Evolutionary conservation across 2,329 filamentous ascomycete species (phyloP), one percentile per base, ranked within the genome.

Genomic region (Fusarium nelsonii): DNA sequence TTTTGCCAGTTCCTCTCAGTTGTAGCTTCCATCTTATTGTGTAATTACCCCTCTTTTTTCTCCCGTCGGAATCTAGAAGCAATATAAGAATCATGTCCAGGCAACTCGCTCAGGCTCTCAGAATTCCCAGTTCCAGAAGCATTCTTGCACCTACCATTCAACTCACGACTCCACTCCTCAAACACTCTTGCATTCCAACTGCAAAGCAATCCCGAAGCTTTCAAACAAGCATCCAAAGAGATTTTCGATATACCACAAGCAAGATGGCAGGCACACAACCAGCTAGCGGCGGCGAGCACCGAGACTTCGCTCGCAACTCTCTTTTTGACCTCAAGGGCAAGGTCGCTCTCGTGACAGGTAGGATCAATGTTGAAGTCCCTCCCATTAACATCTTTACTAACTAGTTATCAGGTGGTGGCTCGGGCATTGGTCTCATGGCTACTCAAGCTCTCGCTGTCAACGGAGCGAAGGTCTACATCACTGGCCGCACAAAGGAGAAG

Each of bases 401-500:
- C 15, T 11, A 14, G 16, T 20, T 1, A 18, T 26, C 10, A 82
- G 81, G 83, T 26, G 84, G 86, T 41, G 86, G 86, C 33, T 86
- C 89, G 58, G 89, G 89, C 28, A 90, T 92, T 53, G 90, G 90
- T 6, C 84, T 90, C 56, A 92, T 92, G 89, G 88, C 89, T 43
- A 86, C 88, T 4, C 87, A 91, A 70, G 86, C 89, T 8, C 88
- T 91, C 56, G 87, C 91, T 1, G 80, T 83, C 60, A 92, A 91
- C 77, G 89, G 90, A 64, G 87, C 86, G 60, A 90, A 86, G 66
- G 90, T 92, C 8, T 92, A 92, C 81, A 90, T 93, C 66, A 88
- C 88, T 26, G 90, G 91, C 33, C 88, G 87, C 16, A 88, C 87
- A 43, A 81, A 82, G 28, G 89, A 88, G 72, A 90, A 90, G 73